phyloP scores from a whole-genome alignment of 495 filamentous ascomycete species.

The Penicillium paxilli region DNA sequence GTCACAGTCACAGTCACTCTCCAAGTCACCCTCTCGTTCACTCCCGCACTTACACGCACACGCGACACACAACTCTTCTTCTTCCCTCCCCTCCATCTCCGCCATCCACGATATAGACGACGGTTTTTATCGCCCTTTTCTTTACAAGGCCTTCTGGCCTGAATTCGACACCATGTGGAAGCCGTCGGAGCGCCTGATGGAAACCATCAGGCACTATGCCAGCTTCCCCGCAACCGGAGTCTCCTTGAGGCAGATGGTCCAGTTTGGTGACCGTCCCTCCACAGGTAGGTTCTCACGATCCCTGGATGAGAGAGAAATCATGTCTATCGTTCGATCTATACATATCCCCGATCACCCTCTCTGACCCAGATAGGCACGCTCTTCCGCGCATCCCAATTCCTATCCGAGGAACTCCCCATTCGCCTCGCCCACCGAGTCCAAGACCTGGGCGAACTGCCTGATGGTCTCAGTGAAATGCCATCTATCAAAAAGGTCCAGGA shows the following conservation, averaged over 20 bases:
- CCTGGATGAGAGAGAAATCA: too few relatives aligned
- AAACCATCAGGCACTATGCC: constrained; percentile 98
- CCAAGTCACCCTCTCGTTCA: too few relatives aligned
- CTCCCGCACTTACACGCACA: too few relatives aligned
- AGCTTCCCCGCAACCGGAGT: constrained; percentile 96
- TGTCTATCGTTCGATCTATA: too few relatives aligned
- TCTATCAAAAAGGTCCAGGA: constrained; percentile 93
- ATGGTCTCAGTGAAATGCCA: constrained; percentile 97
- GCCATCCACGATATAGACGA: neutral
- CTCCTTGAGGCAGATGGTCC: constrained; percentile 96
- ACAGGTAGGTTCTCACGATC: constrained; percentile 59
- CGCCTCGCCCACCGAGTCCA: constrained; percentile 94
- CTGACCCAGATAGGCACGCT: constrained; percentile 67
- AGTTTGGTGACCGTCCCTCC: constrained; percentile 91
- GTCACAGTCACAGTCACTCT: constrained; percentile 8
- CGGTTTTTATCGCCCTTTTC: neutral
- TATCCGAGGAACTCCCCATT: constrained; percentile 97
- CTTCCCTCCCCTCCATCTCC: constrained; percentile 11
- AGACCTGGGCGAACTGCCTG: constrained; percentile 88
- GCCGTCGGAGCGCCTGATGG: constrained; percentile 85
- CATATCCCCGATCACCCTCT: neutral
- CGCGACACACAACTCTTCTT: constrained; percentile 33
- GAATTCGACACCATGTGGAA: constrained; percentile 72
- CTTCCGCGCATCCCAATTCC: constrained; percentile 96
- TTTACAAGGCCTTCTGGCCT: constrained; percentile 30